phyloP scores from a whole-genome alignment of 2,329 filamentous ascomycete genomes.

The Alternaria postmessia region DNA sequence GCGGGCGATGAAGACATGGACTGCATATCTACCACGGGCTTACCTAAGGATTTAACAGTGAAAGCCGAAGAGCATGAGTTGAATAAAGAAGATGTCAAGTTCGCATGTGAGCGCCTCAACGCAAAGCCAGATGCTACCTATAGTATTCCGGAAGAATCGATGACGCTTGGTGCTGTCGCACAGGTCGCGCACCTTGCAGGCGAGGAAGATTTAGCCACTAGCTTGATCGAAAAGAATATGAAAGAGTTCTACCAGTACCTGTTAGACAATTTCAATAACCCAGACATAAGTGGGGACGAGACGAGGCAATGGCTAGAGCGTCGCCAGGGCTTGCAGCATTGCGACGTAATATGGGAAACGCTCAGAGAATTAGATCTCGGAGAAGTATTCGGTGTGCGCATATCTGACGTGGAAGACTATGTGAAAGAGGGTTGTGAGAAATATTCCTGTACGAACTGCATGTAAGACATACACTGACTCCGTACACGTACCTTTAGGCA shows the following conservation, averaged over 20 bases:
- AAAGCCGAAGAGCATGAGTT: background rate
- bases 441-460: too few species aligned
- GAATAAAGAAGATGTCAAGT: background rate
- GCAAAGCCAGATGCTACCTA: background rate
- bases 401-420: background rate
- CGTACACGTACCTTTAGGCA: too few species aligned
- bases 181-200: background rate
- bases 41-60: background rate
- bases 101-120: background rate
- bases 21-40: background rate
- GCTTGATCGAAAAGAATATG: background rate
- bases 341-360: background rate
- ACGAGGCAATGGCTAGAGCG: background rate
- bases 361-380: background rate
- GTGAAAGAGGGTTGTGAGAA: background rate
- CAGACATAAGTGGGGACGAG: background rate
- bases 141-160: background rate
- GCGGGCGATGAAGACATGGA: background rate
- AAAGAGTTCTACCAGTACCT: constrained; percentile 2
- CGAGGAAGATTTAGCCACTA: background rate
- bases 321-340: constrained; percentile 1
- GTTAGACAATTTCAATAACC: background rate
- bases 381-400: background rate
- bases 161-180: constrained; percentile 3
- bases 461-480: too few species aligned